Evolutionary conservation across 768 basidiomycete species (phyloP).

Genomic region (Boletus huronensis): DNA sequence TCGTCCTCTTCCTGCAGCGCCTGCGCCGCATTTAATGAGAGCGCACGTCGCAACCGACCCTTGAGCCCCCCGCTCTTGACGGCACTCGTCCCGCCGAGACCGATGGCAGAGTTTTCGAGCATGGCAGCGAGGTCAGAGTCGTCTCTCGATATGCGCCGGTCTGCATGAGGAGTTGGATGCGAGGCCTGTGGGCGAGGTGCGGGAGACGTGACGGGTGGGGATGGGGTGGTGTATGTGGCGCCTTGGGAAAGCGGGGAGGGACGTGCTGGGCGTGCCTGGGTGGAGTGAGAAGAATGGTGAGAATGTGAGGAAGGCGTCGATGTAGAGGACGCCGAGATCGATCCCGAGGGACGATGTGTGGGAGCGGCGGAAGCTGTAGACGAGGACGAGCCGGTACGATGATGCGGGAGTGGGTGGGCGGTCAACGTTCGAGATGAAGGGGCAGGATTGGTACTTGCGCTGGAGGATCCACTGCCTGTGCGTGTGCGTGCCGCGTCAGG

Average conservation of each 20-base stretch:
- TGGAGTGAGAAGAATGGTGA: slow-evolving; percentile 23
- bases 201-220: slow-evolving; percentile 11
- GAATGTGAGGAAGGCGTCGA: slow-evolving; percentile 30
- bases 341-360: slow-evolving; percentile 26
- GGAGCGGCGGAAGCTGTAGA: slow-evolving; percentile 21
- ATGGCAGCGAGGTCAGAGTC: slow-evolving; percentile 66
- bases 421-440: slow-evolving; percentile 15
- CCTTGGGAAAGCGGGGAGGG: slow-evolving; percentile 36
- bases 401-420: slow-evolving; percentile 29
- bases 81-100: slow-evolving; percentile 29
- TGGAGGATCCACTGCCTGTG: slow-evolving; percentile 31
- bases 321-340: slow-evolving; percentile 27
- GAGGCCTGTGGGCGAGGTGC: slow-evolving; percentile 26
- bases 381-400: slow-evolving; percentile 32
- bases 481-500: slow-evolving; percentile 29
- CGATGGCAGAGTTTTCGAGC: slow-evolving; percentile 40
- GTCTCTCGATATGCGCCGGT: slow-evolving; percentile 75
- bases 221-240: slow-evolving; percentile 19
- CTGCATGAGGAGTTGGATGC: slow-evolving; percentile 51
- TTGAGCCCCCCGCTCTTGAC: slow-evolving; percentile 71
- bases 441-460: slow-evolving; percentile 8
- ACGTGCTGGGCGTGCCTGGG: slow-evolving; percentile 29
- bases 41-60: slow-evolving; percentile 68
- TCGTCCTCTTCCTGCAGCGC: slow-evolving; percentile 49
- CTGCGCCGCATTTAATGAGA: slow-evolving; percentile 59